These are phyloP conservation scores for Fusarium sublunatum DNA, from an alignment of 2,329 filamentous ascomycete species.

Conservation along the genomic window DNA sequence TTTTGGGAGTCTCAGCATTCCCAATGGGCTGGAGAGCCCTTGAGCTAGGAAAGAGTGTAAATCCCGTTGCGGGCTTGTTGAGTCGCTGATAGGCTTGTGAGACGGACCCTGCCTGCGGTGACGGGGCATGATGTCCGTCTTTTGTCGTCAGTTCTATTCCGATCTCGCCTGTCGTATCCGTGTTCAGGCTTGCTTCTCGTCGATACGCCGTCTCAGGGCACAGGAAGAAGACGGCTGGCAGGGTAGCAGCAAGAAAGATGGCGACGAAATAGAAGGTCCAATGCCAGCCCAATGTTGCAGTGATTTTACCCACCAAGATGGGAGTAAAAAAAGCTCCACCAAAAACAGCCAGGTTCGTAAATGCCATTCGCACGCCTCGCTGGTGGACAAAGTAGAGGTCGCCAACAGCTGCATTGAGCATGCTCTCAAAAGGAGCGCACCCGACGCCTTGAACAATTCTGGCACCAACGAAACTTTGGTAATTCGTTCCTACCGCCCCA, in stretches of 20 bases:
- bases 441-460: constrained; percentile 88
- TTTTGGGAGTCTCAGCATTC: constrained; percentile 56
- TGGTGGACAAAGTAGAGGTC: constrained; percentile 91
- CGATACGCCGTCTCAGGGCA: constrained; percentile 87
- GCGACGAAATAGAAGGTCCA: constrained; percentile 92
- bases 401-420: constrained; percentile 89
- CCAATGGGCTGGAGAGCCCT: constrained; percentile 51
- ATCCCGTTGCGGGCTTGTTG: constrained; percentile 29
- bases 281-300: constrained; percentile 77
- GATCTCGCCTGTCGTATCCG: constrained; percentile 64
- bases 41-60: constrained; percentile 50
- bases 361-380: constrained; percentile 87
- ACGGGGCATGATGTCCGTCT: constrained; percentile 20
- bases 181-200: constrained; percentile 74
- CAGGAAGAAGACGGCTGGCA: constrained; percentile 80
- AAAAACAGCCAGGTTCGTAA: constrained; percentile 71
- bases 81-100: constrained; percentile 6
- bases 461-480: constrained; percentile 79
- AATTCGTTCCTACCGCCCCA: constrained; percentile 73
- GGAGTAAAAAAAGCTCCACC: constrained; percentile 75
- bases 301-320: constrained; percentile 90
- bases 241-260: constrained; percentile 78
- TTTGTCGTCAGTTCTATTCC: constrained; percentile 42
- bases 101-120: constrained; percentile 14
- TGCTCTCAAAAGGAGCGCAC: constrained; percentile 86